These are phyloP conservation scores for Penicillium flavigenum DNA, from an alignment of 495 filamentous ascomycete species.

Conservation along the genomic window DNA sequence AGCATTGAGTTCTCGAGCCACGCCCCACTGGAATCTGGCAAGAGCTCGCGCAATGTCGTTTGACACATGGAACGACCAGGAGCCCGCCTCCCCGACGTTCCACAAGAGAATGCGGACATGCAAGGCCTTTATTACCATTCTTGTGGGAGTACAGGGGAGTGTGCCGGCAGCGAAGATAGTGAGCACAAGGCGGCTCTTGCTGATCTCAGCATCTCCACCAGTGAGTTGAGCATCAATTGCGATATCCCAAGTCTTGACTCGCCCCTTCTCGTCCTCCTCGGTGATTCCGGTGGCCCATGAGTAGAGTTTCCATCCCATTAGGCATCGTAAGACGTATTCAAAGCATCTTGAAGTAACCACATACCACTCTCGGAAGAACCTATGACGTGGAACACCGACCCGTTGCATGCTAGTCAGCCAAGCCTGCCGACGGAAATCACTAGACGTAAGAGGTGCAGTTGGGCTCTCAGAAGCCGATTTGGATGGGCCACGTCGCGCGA, in stretches of 20 bases:
- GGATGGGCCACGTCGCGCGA: constrained; percentile 25
- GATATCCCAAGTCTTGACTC: constrained; percentile 92
- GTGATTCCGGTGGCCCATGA: constrained; percentile 75
- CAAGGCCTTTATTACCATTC: constrained; percentile 88
- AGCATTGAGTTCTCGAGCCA: constrained; percentile 65
- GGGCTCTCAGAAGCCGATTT: constrained; percentile 30
- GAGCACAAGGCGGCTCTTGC: constrained; percentile 78
- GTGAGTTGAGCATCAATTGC: constrained; percentile 92
- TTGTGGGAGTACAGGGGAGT: constrained; percentile 75
- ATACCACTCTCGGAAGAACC: constrained; percentile 78
- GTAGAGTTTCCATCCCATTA: constrained; percentile 74
- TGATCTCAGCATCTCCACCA: constrained; percentile 90
- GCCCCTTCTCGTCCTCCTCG: constrained; percentile 79
- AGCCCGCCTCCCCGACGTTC: constrained; percentile 65
- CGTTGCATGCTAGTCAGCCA: constrained; percentile 95
- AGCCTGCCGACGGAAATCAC: constrained; percentile 81
- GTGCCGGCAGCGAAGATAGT: constrained; percentile 89
- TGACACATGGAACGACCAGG: constrained; percentile 58
- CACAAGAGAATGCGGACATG: constrained; percentile 87
- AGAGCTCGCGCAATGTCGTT: constrained; percentile 66
- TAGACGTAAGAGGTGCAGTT: constrained; percentile 70
- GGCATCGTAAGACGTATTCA: constrained; percentile 76
- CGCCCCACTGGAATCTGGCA: constrained; percentile 75
- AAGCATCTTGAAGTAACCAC: constrained; percentile 76
- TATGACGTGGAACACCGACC: constrained; percentile 88